These are phyloP conservation scores for Ilyonectria robusta DNA, from an alignment of 2,329 filamentous ascomycete species.

Conservation along the genomic window DNA sequence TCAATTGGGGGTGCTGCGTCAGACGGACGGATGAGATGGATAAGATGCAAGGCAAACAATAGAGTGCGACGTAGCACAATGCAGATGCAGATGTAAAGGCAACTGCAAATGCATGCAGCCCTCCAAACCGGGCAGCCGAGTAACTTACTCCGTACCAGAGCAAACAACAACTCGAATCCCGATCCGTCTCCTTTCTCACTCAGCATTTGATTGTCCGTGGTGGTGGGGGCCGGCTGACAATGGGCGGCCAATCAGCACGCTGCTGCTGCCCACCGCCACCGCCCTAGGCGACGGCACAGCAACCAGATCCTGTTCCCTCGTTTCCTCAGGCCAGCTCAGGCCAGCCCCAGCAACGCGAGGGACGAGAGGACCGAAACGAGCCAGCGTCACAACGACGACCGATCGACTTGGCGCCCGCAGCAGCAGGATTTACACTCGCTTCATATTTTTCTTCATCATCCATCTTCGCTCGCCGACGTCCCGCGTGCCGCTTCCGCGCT, in stretches of 20 bases:
- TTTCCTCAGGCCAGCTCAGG: constrained; percentile 25
- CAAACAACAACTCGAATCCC: neutral
- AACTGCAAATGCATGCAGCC: neutral
- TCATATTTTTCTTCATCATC: constrained; percentile 15
- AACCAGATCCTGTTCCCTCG: constrained; percentile 43
- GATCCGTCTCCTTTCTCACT: too few relatives aligned
- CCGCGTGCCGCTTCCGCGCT: neutral
- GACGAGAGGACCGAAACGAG: neutral
- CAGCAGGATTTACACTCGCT: constrained; percentile 17
- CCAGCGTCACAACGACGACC: constrained; percentile 1
- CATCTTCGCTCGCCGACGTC: constrained; percentile 1
- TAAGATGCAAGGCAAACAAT: neutral
- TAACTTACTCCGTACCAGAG: neutral
- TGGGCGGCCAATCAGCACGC: constrained; percentile 8
- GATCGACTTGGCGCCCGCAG: neutral
- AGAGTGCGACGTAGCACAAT: neutral
- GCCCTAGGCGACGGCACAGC: constrained; percentile 43
- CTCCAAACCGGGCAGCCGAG: neutral
- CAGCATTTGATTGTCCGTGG: too few relatives aligned
- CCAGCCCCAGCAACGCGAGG: constrained; percentile 4
- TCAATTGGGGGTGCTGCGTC: neutral
- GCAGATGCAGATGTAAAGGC: neutral
- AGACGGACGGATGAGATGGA: neutral
- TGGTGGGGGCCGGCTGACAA: neutral
- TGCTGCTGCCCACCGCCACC: constrained; percentile 26